Conservation (phyloP, 106 monocot species). For the Phalaenopsis aphrodite region DNA sequence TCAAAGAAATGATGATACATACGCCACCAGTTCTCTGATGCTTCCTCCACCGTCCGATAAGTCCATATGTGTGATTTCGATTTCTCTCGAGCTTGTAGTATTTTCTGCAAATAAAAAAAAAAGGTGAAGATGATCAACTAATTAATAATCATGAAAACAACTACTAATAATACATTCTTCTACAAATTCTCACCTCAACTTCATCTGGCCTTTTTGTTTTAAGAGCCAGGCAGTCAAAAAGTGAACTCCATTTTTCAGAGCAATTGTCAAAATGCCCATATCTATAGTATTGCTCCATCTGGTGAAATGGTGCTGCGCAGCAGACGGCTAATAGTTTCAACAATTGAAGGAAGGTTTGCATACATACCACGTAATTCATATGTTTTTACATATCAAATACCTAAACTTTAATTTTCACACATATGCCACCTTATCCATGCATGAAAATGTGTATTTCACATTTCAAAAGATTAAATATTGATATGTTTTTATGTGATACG, state of each 20-base stretch:
- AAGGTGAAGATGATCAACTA: neutral
- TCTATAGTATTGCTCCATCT: conserved; percentile 94
- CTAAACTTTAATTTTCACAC: too few relatives aligned
- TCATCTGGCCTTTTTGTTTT: conserved; percentile 67
- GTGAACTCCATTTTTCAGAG: conserved; percentile 70
- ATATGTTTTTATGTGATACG: too few relatives aligned
- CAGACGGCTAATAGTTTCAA: neutral
- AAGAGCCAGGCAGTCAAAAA: conserved; percentile 74
- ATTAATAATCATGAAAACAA: neutral
- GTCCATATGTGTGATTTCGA: conserved; percentile 79
- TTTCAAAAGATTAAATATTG: too few relatives aligned
- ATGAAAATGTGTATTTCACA: too few relatives aligned
- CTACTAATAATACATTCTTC: neutral
- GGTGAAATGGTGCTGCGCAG: conserved; percentile 76
- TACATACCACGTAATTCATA: too few relatives aligned
- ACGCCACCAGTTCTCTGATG: conserved; percentile 72
- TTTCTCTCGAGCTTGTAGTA: conserved; percentile 60
- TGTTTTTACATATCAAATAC: too few relatives aligned
- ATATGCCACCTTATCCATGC: too few relatives aligned
- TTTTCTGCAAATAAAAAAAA: conserved; percentile 34
- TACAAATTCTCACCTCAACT: conserved; percentile 44
- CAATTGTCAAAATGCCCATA: conserved; percentile 80
- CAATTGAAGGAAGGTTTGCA: neutral
- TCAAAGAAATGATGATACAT: conserved; percentile 41
- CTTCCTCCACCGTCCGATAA: conserved; percentile 79